Evolutionary conservation across 2,329 filamentous ascomycete species (phyloP).

Genomic region (Pseudogymnoascus sp.): DNA sequence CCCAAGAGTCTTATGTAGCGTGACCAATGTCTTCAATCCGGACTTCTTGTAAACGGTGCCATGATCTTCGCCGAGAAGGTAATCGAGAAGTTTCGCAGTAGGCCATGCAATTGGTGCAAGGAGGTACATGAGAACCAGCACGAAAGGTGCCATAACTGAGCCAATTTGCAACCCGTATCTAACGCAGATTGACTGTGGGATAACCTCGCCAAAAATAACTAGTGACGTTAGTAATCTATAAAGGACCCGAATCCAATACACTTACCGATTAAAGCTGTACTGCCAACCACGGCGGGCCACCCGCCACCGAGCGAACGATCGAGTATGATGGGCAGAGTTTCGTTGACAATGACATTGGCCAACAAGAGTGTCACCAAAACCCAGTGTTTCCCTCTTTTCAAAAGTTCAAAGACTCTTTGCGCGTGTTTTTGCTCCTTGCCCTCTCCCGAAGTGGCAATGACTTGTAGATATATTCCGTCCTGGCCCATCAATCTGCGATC

Average conservation of each 20-base stretch:
- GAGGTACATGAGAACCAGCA: slow-evolving; percentile 81
- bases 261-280: slow-evolving; percentile 81
- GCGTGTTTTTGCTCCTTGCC: slow-evolving; percentile 77
- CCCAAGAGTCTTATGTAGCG: slow-evolving; percentile 74
- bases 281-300: slow-evolving; percentile 82
- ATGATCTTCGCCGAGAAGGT: slow-evolving; percentile 82
- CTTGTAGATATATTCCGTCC: slow-evolving; percentile 92
- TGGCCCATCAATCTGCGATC: slow-evolving; percentile 36
- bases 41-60: slow-evolving; percentile 95
- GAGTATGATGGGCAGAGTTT: slow-evolving; percentile 85
- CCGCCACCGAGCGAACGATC: slow-evolving; percentile 87
- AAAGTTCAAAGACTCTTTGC: slow-evolving; percentile 64
- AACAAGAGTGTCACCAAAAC: slow-evolving; percentile 86
- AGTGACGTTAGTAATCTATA: slow-evolving; percentile 17
- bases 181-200: slow-evolving; percentile 90
- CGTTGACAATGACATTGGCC: slow-evolving; percentile 94
- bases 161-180: slow-evolving; percentile 90
- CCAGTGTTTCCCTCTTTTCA: slow-evolving; percentile 91
- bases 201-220: slow-evolving; percentile 96
- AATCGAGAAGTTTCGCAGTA: slow-evolving; percentile 87
- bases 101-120: slow-evolving; percentile 85
- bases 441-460: slow-evolving; percentile 74
- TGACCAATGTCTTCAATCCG: slow-evolving; percentile 87
- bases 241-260: slow-evolving; percentile 19
- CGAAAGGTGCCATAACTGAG: slow-evolving; percentile 77